Conservation (phyloP, 106 monocot species). For the Acanthochlamys bracteata region DNA sequence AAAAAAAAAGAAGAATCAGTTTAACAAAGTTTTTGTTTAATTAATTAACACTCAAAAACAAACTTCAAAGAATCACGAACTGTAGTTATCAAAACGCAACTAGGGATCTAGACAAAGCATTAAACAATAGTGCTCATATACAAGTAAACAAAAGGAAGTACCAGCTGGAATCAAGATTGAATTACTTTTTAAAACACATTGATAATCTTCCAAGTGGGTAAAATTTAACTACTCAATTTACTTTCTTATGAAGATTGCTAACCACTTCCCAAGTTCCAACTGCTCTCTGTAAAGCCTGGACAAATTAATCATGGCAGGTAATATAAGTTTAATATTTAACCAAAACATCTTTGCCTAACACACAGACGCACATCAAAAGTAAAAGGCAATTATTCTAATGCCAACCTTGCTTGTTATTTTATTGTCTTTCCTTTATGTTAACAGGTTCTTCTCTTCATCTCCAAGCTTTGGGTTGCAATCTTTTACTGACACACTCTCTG, state of each 20-base stretch:
- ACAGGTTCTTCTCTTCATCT: conserved; percentile 30
- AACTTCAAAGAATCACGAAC: too few relatives aligned
- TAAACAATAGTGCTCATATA: not conserved
- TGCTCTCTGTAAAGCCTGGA: conserved; percentile 19
- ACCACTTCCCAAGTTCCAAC: conserved; percentile 42
- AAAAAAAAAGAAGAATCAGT: too few relatives aligned
- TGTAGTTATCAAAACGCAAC: not conserved
- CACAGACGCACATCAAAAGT: conserved; percentile 11
- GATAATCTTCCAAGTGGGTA: conserved; percentile 4
- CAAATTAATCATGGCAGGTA: conserved; percentile 1
- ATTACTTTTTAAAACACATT: not conserved
- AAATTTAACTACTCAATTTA: not conserved
- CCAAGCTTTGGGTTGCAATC: conserved; percentile 5
- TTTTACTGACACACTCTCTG: conserved; percentile 22
- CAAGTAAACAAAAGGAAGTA: not conserved
- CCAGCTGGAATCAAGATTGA: too few relatives aligned
- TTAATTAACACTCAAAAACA: too few relatives aligned
- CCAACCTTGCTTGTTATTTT: not conserved
- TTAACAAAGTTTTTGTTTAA: too few relatives aligned
- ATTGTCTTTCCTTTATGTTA: conserved; percentile 8
- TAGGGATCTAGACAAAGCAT: not conserved
- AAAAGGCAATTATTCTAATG: conserved; percentile 10
- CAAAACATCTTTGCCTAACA: not conserved
- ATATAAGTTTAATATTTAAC: not conserved
- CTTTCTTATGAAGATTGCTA: conserved; percentile 5